These are phyloP conservation scores for Gastrolobium bilobum DNA, from an alignment of 306 rosid species.

Conservation along the genomic window DNA sequence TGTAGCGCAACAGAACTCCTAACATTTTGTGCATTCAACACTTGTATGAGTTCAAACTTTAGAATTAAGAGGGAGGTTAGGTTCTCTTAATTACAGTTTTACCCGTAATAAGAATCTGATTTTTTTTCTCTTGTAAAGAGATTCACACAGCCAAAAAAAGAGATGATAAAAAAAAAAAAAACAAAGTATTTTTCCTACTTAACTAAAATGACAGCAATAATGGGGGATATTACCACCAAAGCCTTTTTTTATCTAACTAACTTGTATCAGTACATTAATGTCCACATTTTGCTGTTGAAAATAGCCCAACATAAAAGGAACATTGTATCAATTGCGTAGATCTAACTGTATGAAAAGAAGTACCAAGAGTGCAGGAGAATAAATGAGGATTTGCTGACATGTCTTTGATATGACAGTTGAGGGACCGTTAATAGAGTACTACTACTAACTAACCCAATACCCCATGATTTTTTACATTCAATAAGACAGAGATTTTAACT, in stretches of 20 bases:
- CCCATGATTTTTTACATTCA: conserved; percentile 39
- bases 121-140: conserved; percentile 40
- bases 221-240: conserved; percentile 15
- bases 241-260: conserved; percentile 34
- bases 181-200: neutral
- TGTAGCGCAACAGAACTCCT: conserved; percentile 36
- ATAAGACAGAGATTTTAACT: conserved; percentile 37
- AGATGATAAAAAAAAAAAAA: conserved; percentile 31
- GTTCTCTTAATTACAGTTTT: conserved; percentile 27
- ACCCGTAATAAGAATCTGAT: conserved; percentile 23
- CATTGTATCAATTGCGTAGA: conserved; percentile 29
- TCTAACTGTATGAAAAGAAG: conserved; percentile 42
- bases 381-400: conserved; percentile 47
- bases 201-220: conserved; percentile 53
- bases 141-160: conserved; percentile 17
- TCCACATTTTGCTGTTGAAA: conserved; percentile 36
- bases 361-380: conserved; percentile 35
- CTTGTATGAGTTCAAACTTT: conserved; percentile 18
- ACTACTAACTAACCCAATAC: conserved; percentile 20
- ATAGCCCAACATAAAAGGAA: conserved; percentile 35
- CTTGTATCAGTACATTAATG: conserved; percentile 40
- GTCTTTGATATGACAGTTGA: conserved; percentile 34
- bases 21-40: conserved; percentile 35
- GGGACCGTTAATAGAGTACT: conserved; percentile 4
- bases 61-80: conserved; percentile 21